These are phyloP conservation scores for Acanthamoeba triangularis DNA, from an alignment of 208 protist species.

Conservation along the genomic window DNA sequence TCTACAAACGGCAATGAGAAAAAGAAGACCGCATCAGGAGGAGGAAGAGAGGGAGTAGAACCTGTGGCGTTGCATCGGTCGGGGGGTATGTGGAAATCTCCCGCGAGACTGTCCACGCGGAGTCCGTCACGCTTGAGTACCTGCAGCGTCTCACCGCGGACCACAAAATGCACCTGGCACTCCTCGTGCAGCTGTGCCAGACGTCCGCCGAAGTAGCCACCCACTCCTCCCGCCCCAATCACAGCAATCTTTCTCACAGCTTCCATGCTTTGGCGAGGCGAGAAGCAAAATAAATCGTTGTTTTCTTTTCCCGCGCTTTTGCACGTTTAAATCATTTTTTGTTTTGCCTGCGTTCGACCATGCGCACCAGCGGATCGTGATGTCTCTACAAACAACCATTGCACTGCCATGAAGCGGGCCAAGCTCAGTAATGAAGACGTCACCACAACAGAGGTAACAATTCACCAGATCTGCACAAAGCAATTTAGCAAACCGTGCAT, in stretches of 20 bases:
- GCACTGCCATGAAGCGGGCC: too few relatives aligned
- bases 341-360: too few relatives aligned
- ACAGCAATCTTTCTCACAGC: background rate
- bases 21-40: background rate
- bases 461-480: too few relatives aligned
- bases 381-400: too few relatives aligned
- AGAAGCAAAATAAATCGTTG: background rate
- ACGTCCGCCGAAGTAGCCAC: slow-evolving; percentile 54
- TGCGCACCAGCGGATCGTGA: too few relatives aligned
- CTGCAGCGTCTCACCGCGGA: slow-evolving; percentile 22
- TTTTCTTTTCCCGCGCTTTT: background rate
- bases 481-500: too few relatives aligned
- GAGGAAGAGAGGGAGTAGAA: background rate
- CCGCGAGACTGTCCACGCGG: slow-evolving; percentile 13
- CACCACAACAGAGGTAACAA: too few relatives aligned
- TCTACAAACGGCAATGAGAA: background rate
- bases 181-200: slow-evolving; percentile 7
- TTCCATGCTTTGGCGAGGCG: background rate
- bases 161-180: slow-evolving; percentile 55
- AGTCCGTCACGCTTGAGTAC: background rate
- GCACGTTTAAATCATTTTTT: background rate
- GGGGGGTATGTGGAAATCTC: background rate
- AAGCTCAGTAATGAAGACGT: too few relatives aligned
- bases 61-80: slow-evolving; percentile 7
- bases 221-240: slow-evolving; percentile 14